These are phyloP conservation scores for Penicillium riverlandense DNA, from an alignment of 495 filamentous ascomycete species.

Conservation along the genomic window DNA sequence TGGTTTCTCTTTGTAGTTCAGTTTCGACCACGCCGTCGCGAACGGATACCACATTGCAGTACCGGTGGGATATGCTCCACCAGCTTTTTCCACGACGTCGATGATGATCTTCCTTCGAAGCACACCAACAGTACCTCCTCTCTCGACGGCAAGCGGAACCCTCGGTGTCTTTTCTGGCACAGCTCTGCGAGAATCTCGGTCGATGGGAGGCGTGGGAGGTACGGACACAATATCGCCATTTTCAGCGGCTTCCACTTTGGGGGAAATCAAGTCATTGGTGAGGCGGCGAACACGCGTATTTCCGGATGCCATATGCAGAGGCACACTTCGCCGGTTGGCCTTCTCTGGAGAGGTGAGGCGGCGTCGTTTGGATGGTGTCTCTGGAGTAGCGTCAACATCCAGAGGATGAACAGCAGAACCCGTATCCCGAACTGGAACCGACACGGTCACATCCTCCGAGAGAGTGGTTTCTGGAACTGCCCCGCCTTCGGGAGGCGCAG, in stretches of 20 bases:
- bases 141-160: conserved; percentile 5
- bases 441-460: not conserved
- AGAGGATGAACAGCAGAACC: not conserved
- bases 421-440: not conserved
- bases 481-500: not conserved
- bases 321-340: not conserved
- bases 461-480: not conserved
- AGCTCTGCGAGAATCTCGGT: not conserved
- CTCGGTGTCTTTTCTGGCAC: not conserved
- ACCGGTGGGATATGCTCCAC: conserved; percentile 69
- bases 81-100: conserved; percentile 59
- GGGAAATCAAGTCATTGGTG: not conserved
- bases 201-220: not conserved
- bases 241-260: too few relatives aligned
- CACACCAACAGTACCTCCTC: conserved; percentile 39
- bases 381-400: not conserved
- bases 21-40: conserved; percentile 51
- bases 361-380: conserved; percentile 3
- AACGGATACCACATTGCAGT: conserved; percentile 68
- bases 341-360: not conserved
- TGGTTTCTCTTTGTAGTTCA: conserved; percentile 34
- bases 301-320: not conserved
- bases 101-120: conserved; percentile 57
- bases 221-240: not conserved
- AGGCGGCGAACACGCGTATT: not conserved